Evolutionary conservation across 2,329 filamentous ascomycete genomes (phyloP), one percentile per base, ranked within the genome.

Genomic region (Dothistroma septosporum): DNA sequence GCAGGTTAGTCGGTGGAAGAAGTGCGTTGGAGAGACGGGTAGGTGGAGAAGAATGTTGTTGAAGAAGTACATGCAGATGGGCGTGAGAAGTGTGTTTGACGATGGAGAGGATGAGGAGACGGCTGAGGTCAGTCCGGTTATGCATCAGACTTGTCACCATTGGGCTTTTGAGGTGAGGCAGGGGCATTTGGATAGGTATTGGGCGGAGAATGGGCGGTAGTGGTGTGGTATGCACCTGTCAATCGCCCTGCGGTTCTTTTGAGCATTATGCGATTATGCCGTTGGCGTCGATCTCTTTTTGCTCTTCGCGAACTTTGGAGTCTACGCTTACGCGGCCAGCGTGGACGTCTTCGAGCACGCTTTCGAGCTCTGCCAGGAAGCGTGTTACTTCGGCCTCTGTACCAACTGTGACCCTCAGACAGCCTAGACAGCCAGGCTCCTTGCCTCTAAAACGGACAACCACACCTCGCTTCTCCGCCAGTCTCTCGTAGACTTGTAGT

Each of bases 371-470:
- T 21, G 79, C 77, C 68, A 99, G 73, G 72, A 97, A 91, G 61
- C 87, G 83, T 28, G 87, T 87, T 9, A 95, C 90, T 76, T 99
- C 94, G 1, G 85, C 78, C 74, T 95, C 90, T 0, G 93, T 97
- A 16, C 94, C 94, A 12, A 99, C 86, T 0, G 94, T 99, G 67
- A 97, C 91, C 58, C 94, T 85, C 74, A 99, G 77, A 71, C 93
- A 97, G 0, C 93, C 94, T 47, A 87, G 76, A 73, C 94, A 99
- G 4, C 92, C 93, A 66, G 89, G 81, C 79, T 99, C 94, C 78
- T 92, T 95, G 53, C 94, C 94, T 68, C 94, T 83, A 76, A 97
- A 99, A 57, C 94, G 82, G 4, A 97, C 93, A 7, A 99, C 92
- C 0, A 99, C 93, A 0, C 93, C 92, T 73, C 86, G 87, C 46